Percentiles rank a stretch among this genome's conserved stretches.
Evolutionary conservation across 108 stramenopile genomes (phyloP).

Genomic region (Epipyxis sp.): DNA sequence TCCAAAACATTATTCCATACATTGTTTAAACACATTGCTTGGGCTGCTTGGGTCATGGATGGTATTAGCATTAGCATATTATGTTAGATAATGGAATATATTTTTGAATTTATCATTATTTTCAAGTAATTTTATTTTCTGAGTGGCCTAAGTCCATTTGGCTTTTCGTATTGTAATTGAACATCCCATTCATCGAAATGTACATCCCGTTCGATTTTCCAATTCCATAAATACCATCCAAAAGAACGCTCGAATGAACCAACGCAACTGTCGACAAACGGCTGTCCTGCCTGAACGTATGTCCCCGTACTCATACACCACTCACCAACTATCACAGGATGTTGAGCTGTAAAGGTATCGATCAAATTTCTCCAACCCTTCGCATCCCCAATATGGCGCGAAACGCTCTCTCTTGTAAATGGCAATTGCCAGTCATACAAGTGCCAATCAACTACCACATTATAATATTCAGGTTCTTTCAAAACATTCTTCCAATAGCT

Average conservation of each 20-base stretch:
- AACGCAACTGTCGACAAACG: neutral
- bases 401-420: neutral
- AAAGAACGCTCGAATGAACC: neutral
- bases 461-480: neutral
- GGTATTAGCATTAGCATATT: too few relatives aligned
- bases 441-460: conserved; percentile 4
- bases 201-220: neutral
- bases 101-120: too few relatives aligned
- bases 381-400: conserved; percentile 5
- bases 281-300: neutral
- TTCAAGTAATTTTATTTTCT: too few relatives aligned
- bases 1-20: too few relatives aligned
- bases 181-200: conserved; percentile 29
- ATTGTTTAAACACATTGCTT: too few relatives aligned
- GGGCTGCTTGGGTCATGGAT: too few relatives aligned
- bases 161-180: neutral
- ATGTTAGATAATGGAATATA: too few relatives aligned
- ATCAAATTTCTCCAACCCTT: neutral
- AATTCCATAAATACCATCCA: conserved; percentile 17
- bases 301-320: conserved; percentile 12
- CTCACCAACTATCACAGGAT: conserved; percentile 7
- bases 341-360: neutral
- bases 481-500: neutral
- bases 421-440: conserved; percentile 17
- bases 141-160: neutral